Base-by-base conservation (phyloP, 1,139 yeast species). In the Hyphopichia pseudoburtonii region DNA sequence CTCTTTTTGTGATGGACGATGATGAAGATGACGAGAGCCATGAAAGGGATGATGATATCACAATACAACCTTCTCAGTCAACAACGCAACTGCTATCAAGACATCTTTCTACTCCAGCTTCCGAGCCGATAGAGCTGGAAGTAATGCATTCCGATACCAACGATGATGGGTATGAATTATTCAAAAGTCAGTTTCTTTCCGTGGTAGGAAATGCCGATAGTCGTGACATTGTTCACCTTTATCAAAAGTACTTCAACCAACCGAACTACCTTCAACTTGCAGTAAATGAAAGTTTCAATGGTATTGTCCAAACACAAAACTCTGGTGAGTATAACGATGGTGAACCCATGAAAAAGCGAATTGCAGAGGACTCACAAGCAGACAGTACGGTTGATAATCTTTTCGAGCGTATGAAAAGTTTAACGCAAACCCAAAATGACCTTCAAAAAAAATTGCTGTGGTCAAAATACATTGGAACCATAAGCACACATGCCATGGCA, bases 401-500 rank as follows among this genome's bases (percentile, higher is more conserved):
- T 32, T 42, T 44, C 17, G 43, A 44, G 28, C 43, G 51, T 30
- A 50, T 51, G 43, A 44, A 39, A 5, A 38, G 39, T 4, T 46
- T 47, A 28, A 37, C 52, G 2, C 35, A 46, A 15, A 35, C 42
- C 7, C 35, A 41, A n/a, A 42, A 42, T 17, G 42, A 46, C n/a
- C 56, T 48, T 18, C 33, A 44, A 4, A 46, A 42, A 16, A 36
- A 38, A 16, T 36, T 30, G 19, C 35, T 42, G 27, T 62, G 70
- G 69, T 47, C 46, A 22, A 51, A 61, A 29, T 83, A 70, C 50
- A 67, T 88, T 17, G 97, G 97, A 0, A 72, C 88, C 1, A 50
- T 87, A 19, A 82, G 81, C 43, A 78, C 85, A 0, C 82, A 79
- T 37, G 90, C 88, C 2, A 84, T 90, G 86, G 89, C 95, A 8